phyloP scores from a whole-genome alignment of 257 asterid genomes.

The Solanum raphanifolium region DNA sequence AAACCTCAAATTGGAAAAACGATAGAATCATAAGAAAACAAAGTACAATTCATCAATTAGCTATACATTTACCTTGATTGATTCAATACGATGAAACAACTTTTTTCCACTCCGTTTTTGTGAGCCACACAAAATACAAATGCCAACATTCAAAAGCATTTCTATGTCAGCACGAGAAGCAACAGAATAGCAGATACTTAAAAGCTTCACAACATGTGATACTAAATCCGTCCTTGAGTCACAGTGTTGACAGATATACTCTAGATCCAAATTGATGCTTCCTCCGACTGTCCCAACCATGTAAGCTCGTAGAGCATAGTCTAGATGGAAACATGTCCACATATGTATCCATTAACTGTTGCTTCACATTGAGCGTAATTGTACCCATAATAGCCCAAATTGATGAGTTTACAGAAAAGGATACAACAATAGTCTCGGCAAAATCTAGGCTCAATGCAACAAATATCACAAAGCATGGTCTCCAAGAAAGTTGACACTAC shows the following conservation, averaged over 20 bases:
- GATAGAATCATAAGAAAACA: background rate
- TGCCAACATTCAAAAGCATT: conserved; percentile 40
- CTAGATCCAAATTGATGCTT: conserved; percentile 60
- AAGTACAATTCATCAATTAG: background rate
- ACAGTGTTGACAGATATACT: conserved; percentile 76
- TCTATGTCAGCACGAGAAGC: conserved; percentile 31
- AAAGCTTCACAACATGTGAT: conserved; percentile 35
- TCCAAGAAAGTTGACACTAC: conserved; percentile 12
- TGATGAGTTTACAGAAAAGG: conserved; percentile 43
- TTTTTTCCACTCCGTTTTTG: conserved; percentile 31
- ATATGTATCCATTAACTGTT: conserved; percentile 21
- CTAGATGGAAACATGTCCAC: conserved; percentile 73
- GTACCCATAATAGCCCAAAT: conserved; percentile 21
- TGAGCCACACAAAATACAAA: conserved; percentile 42
- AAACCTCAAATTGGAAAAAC: background rate
- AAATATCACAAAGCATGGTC: conserved; percentile 51
- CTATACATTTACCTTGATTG: conserved; percentile 51
- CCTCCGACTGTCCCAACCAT: conserved; percentile 83
- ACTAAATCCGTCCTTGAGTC: conserved; percentile 64
- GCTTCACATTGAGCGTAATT: conserved; percentile 56
- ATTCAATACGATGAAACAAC: conserved; percentile 38
- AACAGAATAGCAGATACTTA: conserved; percentile 32
- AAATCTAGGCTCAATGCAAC: conserved; percentile 62
- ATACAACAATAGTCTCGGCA: conserved; percentile 84
- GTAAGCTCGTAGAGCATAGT: conserved; percentile 65